Conservation (phyloP, 495 filamentous ascomycete genomes). For the Hypoxylon rickii region DNA sequence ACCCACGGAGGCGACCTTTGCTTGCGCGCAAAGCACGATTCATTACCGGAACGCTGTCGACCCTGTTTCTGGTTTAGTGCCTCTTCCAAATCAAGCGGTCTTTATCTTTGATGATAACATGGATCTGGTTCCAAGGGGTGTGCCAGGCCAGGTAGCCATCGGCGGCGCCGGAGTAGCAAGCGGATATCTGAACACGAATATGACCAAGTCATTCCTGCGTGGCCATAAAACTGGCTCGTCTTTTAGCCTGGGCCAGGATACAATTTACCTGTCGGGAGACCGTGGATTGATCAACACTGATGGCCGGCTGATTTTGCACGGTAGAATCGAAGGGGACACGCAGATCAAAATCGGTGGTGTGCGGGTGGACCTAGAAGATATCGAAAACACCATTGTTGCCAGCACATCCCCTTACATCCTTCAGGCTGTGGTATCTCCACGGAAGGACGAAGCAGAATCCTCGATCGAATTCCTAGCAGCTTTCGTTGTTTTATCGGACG, state of each 20-base stretch:
- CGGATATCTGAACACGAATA: not conserved
- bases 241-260: no score
- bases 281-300: conserved; percentile 38
- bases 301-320: conserved; percentile 41
- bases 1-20: not conserved
- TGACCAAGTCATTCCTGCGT: no score
- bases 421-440: conserved; percentile 9
- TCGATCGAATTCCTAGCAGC: conserved; percentile 4
- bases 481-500: no score
- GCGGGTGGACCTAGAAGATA: conserved; percentile 50
- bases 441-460: conserved; percentile 28
- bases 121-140: not conserved
- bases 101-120: not conserved
- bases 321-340: conserved; percentile 47
- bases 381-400: conserved; percentile 41
- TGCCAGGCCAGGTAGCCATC: not conserved
- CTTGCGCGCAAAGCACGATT: not conserved
- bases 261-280: conserved; percentile 53
- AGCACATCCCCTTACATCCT: conserved; percentile 10
- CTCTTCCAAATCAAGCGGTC: not conserved
- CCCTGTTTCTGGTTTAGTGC: not conserved
- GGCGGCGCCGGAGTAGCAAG: not conserved
- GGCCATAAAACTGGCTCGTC: no score
- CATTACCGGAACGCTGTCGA: not conserved
- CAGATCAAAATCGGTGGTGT: conserved; percentile 47